Base-by-base conservation (phyloP, 306 rosid species). In the Quillaja saponaria region DNA sequence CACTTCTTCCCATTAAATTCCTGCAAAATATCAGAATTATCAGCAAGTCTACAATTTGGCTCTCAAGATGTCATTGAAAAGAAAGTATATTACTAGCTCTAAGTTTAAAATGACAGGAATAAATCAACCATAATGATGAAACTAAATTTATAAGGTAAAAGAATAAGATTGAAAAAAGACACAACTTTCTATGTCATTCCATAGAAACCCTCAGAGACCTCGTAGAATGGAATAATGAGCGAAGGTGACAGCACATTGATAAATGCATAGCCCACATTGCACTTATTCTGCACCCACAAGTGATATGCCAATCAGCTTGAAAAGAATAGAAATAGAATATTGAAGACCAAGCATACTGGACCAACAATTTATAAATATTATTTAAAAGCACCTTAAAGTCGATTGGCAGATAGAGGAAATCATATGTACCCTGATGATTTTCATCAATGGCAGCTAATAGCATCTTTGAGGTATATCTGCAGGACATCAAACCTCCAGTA, bases 251-350 rank as follows among this genome's bases (percentile, higher is more conserved):
- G 80, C 99, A 94, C 87, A 82, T 94, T 94, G 85, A 94, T 94
- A 83, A 94, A 94, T 63, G 99, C 99, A 54, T 94, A 92, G 50
- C 99, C 99, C 64, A 92, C 97, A 25, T 94, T 94, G 75, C 97
- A 94, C 78, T 94, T 94, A 73, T 94, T 94, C 99, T 94, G 95
- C 78, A 77, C 49, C 64, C 45, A 42, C 53, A 48, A 34, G 57
- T 47, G 34, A 75, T 34, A 31, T 42, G 44, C 13, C 44, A 39
- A 12, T 39, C 44, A 39, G 44, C 44, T 39, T 39, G 31, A 25
- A 25, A 25, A 25, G 31, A 25, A 39, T 39, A 39, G 13, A 12
- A 39, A 2, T 6, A 10, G 40, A 37, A 37, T 12, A 6, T 8
- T 6, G 1, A 11, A 10, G 56, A 56, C 20, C 13, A 34, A n/a